Evolutionary conservation across 441 rosid species (phyloP).

Genomic region (Pelargonium cotyledonis): DNA sequence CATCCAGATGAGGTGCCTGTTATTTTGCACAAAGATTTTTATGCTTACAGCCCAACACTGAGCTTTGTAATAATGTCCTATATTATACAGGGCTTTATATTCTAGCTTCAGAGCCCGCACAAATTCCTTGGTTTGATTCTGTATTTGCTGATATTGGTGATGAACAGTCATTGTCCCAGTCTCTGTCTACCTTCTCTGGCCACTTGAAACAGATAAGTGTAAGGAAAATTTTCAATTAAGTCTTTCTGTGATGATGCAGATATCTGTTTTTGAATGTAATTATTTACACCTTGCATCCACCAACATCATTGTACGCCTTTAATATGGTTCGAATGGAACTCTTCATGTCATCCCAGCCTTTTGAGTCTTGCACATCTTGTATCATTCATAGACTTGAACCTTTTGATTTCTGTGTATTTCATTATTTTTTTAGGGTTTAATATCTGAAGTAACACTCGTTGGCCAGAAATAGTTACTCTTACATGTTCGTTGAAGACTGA

Average conservation of each 20-base stretch:
- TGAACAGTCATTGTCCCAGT: conserved; percentile 86
- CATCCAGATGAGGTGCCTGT: neutral
- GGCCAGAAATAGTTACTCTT: neutral
- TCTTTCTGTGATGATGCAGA: conserved; percentile 7
- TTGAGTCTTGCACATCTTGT: neutral
- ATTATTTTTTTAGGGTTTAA: neutral
- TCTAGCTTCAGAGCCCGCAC: conserved; percentile 74
- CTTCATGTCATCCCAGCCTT: neutral
- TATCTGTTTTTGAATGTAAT: conserved; percentile 5
- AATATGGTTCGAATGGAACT: neutral
- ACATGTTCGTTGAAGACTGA: neutral
- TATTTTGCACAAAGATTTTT: neutral
- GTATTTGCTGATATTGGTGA: conserved; percentile 95
- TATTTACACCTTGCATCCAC: conserved; percentile 9
- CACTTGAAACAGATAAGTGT: conserved; percentile 89
- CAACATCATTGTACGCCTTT: conserved; percentile 9
- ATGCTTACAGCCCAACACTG: neutral
- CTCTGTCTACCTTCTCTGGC: conserved; percentile 92
- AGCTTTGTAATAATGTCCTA: conserved; percentile 15
- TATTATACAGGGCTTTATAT: conserved; percentile 70
- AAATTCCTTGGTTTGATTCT: conserved; percentile 87
- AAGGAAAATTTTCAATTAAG: conserved; percentile 28
- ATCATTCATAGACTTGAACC: conserved; percentile 8
- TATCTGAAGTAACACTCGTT: neutral
- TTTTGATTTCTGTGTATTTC: neutral